phyloP scores from a whole-genome alignment of 2,329 filamentous ascomycete species.

The Plectosphaerella sp. region DNA sequence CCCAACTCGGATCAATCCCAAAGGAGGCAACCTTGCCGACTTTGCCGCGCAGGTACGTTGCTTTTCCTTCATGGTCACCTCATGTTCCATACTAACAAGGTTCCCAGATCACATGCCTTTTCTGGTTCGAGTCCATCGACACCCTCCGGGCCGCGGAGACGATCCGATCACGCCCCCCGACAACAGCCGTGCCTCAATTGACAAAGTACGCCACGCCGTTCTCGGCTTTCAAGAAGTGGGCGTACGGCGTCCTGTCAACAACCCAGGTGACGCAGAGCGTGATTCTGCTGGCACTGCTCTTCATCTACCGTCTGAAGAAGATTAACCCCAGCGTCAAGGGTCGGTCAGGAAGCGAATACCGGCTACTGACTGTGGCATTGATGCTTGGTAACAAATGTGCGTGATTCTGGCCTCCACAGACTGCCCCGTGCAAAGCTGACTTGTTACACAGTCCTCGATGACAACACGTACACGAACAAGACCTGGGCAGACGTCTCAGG shows the following conservation, averaged over 20 bases:
- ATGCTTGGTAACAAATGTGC: conserved; percentile 97
- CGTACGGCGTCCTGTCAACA: conserved; percentile 81
- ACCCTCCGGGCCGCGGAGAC: conserved; percentile 72
- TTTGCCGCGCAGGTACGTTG: conserved; percentile 73
- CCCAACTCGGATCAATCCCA: conserved; percentile 69
- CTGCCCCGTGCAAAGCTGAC: not conserved
- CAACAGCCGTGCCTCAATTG: conserved; percentile 45
- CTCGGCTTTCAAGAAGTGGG: conserved; percentile 87
- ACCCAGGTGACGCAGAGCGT: conserved; percentile 97
- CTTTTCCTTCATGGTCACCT: not conserved
- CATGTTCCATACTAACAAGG: not conserved
- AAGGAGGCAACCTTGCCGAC: conserved; percentile 72
- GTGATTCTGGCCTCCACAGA: conserved; percentile 18
- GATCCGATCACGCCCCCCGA: conserved; percentile 36
- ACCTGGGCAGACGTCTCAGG: conserved; percentile 98
- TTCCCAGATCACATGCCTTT: conserved; percentile 81
- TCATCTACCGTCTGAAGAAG: conserved; percentile 89
- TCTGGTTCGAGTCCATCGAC: conserved; percentile 93
- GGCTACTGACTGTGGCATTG: conserved; percentile 85
- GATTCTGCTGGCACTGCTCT: conserved; percentile 81
- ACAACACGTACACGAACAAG: conserved; percentile 99
- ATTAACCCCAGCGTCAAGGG: conserved; percentile 86
- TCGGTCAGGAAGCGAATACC: conserved; percentile 88
- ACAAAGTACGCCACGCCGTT: conserved; percentile 70
- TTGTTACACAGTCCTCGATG: conserved; percentile 67